These are phyloP conservation scores for Penicillium crystallinum DNA, from an alignment of 495 filamentous ascomycete species.

Conservation along the genomic window DNA sequence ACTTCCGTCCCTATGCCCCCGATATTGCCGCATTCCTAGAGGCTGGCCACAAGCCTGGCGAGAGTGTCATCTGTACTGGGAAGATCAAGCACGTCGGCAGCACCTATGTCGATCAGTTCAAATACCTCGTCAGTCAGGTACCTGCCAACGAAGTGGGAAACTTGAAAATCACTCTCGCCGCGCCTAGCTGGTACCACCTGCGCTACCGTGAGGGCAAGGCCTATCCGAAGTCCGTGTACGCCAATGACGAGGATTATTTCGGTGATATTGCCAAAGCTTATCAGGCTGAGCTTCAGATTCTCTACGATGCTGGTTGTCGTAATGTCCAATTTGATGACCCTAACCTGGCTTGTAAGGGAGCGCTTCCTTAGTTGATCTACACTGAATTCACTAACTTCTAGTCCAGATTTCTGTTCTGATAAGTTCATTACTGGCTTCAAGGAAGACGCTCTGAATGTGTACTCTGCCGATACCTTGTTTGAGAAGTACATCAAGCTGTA, in stretches of 20 bases:
- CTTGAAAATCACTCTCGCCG: conserved; percentile 68
- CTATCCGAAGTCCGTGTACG: conserved; percentile 61
- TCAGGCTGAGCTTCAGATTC: conserved; percentile 57
- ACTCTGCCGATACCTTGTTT: conserved; percentile 59
- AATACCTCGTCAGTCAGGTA: conserved; percentile 59
- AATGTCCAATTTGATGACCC: conserved; percentile 76
- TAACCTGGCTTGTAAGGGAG: conserved; percentile 62
- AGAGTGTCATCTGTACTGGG: conserved; percentile 66
- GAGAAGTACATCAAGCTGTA: conserved; percentile 72
- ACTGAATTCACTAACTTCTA: not conserved
- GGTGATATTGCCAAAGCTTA: conserved; percentile 70
- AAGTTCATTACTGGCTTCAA: conserved; percentile 68
- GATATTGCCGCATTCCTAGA: conserved; percentile 73
- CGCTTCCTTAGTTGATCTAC: not conserved
- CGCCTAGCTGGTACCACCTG: conserved; percentile 71
- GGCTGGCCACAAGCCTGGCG: conserved; percentile 65
- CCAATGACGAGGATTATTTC: conserved; percentile 66
- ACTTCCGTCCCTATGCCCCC: conserved; percentile 72
- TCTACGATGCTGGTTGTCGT: conserved; percentile 63
- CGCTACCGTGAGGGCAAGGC: conserved; percentile 65
- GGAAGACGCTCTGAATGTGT: conserved; percentile 49
- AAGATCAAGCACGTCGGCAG: conserved; percentile 65
- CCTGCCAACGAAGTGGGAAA: conserved; percentile 55
- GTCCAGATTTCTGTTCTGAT: conserved; percentile 64
- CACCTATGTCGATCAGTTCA: conserved; percentile 61